These are phyloP conservation scores for Cucurbitaria berberidis DNA, from an alignment of 2,329 filamentous ascomycete species.

Conservation along the genomic window DNA sequence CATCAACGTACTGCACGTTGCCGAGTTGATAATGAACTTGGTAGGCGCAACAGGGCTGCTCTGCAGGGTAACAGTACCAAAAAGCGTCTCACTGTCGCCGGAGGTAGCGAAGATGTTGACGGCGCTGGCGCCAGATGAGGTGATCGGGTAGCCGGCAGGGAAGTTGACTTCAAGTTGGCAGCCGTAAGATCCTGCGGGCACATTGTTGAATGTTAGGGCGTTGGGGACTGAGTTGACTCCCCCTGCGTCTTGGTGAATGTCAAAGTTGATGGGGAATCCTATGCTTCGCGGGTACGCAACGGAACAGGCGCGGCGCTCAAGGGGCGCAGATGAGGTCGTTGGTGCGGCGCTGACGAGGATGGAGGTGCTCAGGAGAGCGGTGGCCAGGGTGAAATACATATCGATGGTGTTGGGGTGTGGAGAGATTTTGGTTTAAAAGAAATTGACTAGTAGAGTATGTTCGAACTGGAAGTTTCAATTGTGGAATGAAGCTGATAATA, in stretches of 20 bases:
- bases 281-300: conserved; percentile 22
- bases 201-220: conserved; percentile 21
- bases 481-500: neutral
- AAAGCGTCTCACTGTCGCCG: conserved; percentile 10
- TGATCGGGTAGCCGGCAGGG: conserved; percentile 22
- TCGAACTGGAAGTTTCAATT: neutral
- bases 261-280: conserved; percentile 28
- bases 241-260: conserved; percentile 24
- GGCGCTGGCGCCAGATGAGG: conserved; percentile 17
- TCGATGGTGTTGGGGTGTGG: conserved; percentile 6
- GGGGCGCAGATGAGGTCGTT: conserved; percentile 6
- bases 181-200: conserved; percentile 30
- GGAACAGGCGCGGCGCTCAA: conserved; percentile 24
- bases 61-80: conserved; percentile 24
- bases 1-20: conserved; percentile 16
- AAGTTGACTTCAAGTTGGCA: conserved; percentile 39
- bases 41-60: conserved; percentile 20
- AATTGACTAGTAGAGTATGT: neutral
- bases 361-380: conserved; percentile 18
- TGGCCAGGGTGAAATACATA: conserved; percentile 27
- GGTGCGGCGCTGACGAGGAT: conserved; percentile 20
- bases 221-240: conserved; percentile 17
- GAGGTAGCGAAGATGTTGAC: conserved; percentile 25
- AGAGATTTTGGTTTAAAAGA: neutral
- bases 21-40: conserved; percentile 25